Base-by-base conservation (phyloP, 768 basidiomycete species). In the Psilocybe tampanensis region DNA sequence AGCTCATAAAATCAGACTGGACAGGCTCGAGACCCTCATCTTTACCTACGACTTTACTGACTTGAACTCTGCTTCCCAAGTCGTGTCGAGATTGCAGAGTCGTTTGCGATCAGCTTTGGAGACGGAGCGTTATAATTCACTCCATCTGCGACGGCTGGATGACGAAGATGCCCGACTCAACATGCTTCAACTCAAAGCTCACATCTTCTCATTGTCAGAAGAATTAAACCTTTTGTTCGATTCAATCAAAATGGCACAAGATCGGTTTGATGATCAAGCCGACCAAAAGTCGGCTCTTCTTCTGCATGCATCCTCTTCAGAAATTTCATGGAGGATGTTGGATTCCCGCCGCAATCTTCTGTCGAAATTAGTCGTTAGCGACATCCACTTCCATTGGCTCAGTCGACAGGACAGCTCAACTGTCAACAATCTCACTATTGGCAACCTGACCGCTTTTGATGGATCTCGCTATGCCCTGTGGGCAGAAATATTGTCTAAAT, bases 271-370 rank as follows among this genome's bases (percentile, higher is more conserved):
- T 60, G 80, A 85, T 60, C 82, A 73, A 55, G 78, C 83, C 4
- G 88, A 90, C 60, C 84, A 88, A 60, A 92, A 91, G 65, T 90
- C 90, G 1, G 91, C 93, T 1, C 78, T 94, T 44, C 80, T 92
- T 50, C 73, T 96, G 26, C 88, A 91, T 58, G 89, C 93, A 0
- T 86, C 86, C 6, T 93, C 93, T 0, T 83, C 86, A 6, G 90
- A 94, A 69, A 88, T 98, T 44, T 93, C 91, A 0, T 98, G 95
- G 94, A 82, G 81, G 57, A 95, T 98, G 92, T 73, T 96, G 15
- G 89, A 89, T 65, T 82, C 88, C 44, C 74, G 83, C 39, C 76
- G 81, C 47, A 85, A 88, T 42, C 77, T 95, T 43, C 78, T 96
- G 1, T 87, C 92, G 36, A 96, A 97, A 73, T 79, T 97, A 43